phyloP scores from a whole-genome alignment of 192 early-diverging fungal species.

The Coemansia sp. region DNA sequence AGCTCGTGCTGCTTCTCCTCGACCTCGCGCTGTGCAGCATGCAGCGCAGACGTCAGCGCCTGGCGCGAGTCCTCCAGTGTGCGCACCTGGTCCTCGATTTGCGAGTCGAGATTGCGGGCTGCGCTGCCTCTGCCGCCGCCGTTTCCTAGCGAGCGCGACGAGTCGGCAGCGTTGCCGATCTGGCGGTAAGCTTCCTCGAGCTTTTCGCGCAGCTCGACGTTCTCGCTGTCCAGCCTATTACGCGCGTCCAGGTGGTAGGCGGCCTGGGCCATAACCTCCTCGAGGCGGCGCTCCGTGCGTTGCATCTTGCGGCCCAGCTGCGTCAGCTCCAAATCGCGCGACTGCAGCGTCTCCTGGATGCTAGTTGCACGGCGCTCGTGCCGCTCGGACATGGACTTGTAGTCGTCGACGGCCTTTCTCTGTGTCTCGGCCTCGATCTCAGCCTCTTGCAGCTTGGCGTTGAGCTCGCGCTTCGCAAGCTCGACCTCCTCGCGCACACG shows the following conservation, averaged over 20 bases:
- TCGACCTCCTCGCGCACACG: slow-evolving; percentile 71
- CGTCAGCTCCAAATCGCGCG: slow-evolving; percentile 63
- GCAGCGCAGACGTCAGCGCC: slow-evolving; percentile 76
- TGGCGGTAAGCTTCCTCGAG: slow-evolving; percentile 56
- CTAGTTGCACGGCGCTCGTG: slow-evolving; percentile 72
- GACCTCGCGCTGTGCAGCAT: slow-evolving; percentile 73
- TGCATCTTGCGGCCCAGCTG: slow-evolving; percentile 63
- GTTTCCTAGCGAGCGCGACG: slow-evolving; percentile 58
- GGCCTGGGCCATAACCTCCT: slow-evolving; percentile 69
- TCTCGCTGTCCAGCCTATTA: slow-evolving; percentile 60
- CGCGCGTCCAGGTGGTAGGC: slow-evolving; percentile 70
- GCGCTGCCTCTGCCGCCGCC: slow-evolving; percentile 35
- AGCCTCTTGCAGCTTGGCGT: slow-evolving; percentile 56
- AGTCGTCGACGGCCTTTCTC: slow-evolving; percentile 52
- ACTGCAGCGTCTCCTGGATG: slow-evolving; percentile 64
- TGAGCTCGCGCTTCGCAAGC: slow-evolving; percentile 62
- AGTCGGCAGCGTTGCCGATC: slow-evolving; percentile 61
- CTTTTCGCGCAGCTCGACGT: slow-evolving; percentile 68
- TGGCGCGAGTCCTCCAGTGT: slow-evolving; percentile 80
- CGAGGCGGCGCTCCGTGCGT: slow-evolving; percentile 68
- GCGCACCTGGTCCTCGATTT: slow-evolving; percentile 73
- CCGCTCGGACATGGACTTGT: slow-evolving; percentile 69
- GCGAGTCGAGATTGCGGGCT: slow-evolving; percentile 51
- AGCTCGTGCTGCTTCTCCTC: slow-evolving; percentile 76
- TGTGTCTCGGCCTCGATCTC: slow-evolving; percentile 67